phyloP scores from a whole-genome alignment of 1,284 basidiomycete genomes.

The Mrakiaceae sp. region DNA sequence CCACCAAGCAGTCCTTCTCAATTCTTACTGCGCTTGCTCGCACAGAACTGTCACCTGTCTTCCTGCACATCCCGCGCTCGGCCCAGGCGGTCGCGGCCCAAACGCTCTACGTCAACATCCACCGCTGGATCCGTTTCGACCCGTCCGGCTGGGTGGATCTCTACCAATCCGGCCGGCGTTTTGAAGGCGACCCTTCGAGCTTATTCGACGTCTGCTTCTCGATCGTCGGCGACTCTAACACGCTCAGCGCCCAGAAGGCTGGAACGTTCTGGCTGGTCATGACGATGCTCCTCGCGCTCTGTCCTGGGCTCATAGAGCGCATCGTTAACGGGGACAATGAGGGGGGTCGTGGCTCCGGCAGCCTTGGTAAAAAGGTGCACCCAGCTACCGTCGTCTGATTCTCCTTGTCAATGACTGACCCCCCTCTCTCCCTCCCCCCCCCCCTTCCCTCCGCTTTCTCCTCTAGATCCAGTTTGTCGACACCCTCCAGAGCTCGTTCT shows the following conservation, averaged over 20 bases:
- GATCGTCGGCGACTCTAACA: background rate
- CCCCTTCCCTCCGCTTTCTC: background rate
- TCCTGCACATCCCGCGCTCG: slow-evolving; percentile 4
- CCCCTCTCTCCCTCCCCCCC: background rate
- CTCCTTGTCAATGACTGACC: background rate
- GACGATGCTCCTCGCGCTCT: background rate
- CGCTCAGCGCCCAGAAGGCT: background rate
- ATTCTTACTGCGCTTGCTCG: background rate
- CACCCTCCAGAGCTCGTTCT: slow-evolving; percentile 1
- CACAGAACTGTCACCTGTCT: slow-evolving; percentile 1
- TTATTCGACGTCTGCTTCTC: slow-evolving; percentile 7
- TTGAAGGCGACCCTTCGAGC: slow-evolving; percentile 2
- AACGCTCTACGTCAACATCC: background rate
- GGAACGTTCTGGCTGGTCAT: slow-evolving; percentile 7
- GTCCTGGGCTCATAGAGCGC: background rate
- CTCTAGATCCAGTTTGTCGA: slow-evolving; percentile 7
- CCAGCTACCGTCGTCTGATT: background rate
- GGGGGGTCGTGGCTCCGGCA: background rate
- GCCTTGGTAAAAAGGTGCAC: slow-evolving; percentile 7
- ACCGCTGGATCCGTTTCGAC: background rate
- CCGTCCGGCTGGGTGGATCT: slow-evolving; percentile 3
- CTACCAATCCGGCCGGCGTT: background rate
- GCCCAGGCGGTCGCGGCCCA: background rate
- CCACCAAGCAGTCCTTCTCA: background rate
- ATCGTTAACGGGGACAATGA: background rate